These are phyloP conservation scores for Trichomonascus vanleenenianus DNA, from an alignment of 805 yeast genomes.

Conservation along the genomic window DNA sequence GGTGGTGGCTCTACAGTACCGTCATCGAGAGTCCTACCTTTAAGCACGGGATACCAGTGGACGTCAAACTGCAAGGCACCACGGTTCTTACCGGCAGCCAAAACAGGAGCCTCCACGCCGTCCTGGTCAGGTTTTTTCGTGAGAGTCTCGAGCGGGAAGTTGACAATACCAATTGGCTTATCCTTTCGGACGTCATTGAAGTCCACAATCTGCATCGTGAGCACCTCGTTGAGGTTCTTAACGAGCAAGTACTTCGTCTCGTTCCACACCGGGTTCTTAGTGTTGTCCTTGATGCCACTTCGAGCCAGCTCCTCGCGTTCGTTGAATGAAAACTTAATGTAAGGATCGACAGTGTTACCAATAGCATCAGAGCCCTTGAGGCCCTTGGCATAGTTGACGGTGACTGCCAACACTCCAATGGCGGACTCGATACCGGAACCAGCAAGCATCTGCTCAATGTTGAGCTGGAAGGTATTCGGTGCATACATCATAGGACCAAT, in stretches of 20 bases:
- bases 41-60: conserved; percentile 67
- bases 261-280: conserved; percentile 74
- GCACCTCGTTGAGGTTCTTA: conserved; percentile 72
- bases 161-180: conserved; percentile 67
- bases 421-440: conserved; percentile 76
- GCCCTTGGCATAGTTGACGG: conserved; percentile 56
- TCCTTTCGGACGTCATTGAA: conserved; percentile 74
- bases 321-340: conserved; percentile 61
- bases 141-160: conserved; percentile 63
- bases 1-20: conserved; percentile 84
- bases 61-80: conserved; percentile 69
- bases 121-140: conserved; percentile 39
- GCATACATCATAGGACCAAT: conserved; percentile 81
- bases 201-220: conserved; percentile 64
- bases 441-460: conserved; percentile 81
- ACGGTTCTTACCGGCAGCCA: conserved; percentile 76
- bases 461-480: conserved; percentile 90
- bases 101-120: conserved; percentile 46
- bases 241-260: conserved; percentile 68
- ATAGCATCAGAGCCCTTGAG: conserved; percentile 60
- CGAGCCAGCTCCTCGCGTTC: conserved; percentile 49
- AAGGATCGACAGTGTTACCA: conserved; percentile 87
- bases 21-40: conserved; percentile 47
- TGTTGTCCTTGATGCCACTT: conserved; percentile 61
- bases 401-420: conserved; percentile 74